These are phyloP conservation scores for Leccinum huronense DNA, from an alignment of 1,284 basidiomycete genomes.

Conservation along the genomic window DNA sequence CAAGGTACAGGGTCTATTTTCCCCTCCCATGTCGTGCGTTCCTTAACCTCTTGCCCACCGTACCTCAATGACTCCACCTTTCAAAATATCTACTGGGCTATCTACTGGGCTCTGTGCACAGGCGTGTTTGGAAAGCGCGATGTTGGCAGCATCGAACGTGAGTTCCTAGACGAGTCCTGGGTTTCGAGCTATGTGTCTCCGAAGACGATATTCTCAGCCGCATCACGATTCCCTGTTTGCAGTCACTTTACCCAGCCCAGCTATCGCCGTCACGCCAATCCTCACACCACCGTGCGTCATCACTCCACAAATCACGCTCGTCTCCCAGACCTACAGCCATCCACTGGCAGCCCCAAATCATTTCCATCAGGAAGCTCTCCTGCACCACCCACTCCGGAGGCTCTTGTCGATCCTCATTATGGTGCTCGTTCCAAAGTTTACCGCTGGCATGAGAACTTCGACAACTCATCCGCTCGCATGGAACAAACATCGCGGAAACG, in stretches of 20 bases:
- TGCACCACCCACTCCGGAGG: constrained; percentile 31
- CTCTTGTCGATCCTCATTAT: constrained; percentile 14
- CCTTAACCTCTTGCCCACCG: constrained; percentile 36
- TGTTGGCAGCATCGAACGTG: constrained; percentile 72
- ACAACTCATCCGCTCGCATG: constrained; percentile 9
- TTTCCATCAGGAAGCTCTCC: constrained; percentile 36
- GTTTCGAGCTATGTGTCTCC: constrained; percentile 62
- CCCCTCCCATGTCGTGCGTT: constrained; percentile 19
- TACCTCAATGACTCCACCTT: constrained; percentile 73
- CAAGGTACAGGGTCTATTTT: constrained; percentile 48
- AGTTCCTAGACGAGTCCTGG: constrained; percentile 70
- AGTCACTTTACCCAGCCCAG: constrained; percentile 30
- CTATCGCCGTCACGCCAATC: constrained; percentile 27
- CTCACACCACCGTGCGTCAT: constrained; percentile 25
- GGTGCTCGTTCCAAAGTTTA: constrained; percentile 19
- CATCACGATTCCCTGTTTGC: constrained; percentile 54
- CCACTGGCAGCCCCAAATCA: constrained; percentile 33
- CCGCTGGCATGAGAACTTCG: constrained; percentile 11
- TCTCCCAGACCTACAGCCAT: constrained; percentile 32
- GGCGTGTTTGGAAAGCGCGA: constrained; percentile 76
- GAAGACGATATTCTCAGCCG: constrained; percentile 61
- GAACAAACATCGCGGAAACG: constrained; percentile 19
- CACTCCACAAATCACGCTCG: constrained; percentile 14
- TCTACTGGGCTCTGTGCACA: constrained; percentile 47
- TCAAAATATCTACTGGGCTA: constrained; percentile 75